Evolutionary conservation across 1,284 basidiomycete species (phyloP).

Genomic region (Heterobasidion occidentale): DNA sequence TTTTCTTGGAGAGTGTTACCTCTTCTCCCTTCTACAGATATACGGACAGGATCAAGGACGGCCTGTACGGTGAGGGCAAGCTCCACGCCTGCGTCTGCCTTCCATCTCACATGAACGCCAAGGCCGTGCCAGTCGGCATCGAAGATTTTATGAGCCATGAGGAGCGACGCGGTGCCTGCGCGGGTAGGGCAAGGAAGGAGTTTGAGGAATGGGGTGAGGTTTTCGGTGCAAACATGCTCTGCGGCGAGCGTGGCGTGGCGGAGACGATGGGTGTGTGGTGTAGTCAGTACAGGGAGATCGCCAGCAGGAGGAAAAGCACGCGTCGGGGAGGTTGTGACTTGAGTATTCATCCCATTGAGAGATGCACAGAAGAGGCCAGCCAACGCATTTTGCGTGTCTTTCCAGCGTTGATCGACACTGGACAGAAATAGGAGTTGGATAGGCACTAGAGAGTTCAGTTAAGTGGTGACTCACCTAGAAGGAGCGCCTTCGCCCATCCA

Average conservation of each 20-base stretch:
- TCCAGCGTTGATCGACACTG: constrained; percentile 76
- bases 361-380: constrained; percentile 94
- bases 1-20: constrained; percentile 34
- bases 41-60: constrained; percentile 74
- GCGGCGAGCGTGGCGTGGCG: constrained; percentile 76
- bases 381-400: constrained; percentile 78
- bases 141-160: constrained; percentile 84
- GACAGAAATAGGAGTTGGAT: not conserved
- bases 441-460: not conserved
- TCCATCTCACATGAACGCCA: constrained; percentile 68
- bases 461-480: constrained; percentile 34
- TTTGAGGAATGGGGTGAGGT: constrained; percentile 92
- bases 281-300: constrained; percentile 41
- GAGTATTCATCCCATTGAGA: constrained; percentile 67
- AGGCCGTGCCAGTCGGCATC: constrained; percentile 87
- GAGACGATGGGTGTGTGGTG: constrained; percentile 36
- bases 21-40: constrained; percentile 38
- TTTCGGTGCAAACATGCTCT: constrained; percentile 92
- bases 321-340: constrained; percentile 60
- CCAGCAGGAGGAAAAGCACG: constrained; percentile 55
- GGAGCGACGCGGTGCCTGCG: constrained; percentile 82
- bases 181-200: constrained; percentile 88
- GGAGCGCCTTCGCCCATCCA: constrained; percentile 68
- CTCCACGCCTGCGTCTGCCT: constrained; percentile 44
- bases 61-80: constrained; percentile 76